Evolutionary conservation across 148 eudicot genomes (phyloP).

Genomic region (Rhododendron mucronatum): DNA sequence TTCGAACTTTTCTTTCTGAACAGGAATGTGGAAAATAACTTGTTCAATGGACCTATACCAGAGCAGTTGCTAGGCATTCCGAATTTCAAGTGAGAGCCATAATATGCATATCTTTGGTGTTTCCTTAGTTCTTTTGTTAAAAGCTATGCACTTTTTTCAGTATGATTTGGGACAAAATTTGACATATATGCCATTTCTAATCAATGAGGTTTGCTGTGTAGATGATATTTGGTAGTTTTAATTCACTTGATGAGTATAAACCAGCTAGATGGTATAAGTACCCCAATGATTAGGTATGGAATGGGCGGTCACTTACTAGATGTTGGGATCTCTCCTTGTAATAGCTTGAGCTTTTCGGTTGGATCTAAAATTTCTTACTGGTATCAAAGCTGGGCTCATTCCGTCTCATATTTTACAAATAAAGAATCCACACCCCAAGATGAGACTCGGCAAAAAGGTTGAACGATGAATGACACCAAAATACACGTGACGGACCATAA

Average conservation of each 20-base stretch:
- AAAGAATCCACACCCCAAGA: not conserved
- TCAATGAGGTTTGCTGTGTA: not conserved
- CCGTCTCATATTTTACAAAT: not conserved
- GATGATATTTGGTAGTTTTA: not conserved
- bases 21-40: constrained; percentile 78
- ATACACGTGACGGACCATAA: not conserved
- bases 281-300: not conserved
- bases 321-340: not conserved
- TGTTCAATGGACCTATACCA: constrained; percentile 79
- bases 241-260: not conserved
- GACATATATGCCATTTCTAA: not conserved
- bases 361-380: not conserved
- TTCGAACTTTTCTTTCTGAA: constrained; percentile 6
- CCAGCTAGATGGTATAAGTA: not conserved
- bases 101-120: not conserved
- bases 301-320: not conserved
- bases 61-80: constrained; percentile 63
- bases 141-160: not conserved
- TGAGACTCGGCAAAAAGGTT: not conserved
- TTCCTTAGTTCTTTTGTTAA: constrained; percentile 3
- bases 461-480: not conserved
- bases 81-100: constrained; percentile 56
- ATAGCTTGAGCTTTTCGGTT: not conserved
- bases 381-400: not conserved
- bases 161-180: not conserved